Conservation (phyloP, 2,329 filamentous ascomycete species). For the Venturia asperata region DNA sequence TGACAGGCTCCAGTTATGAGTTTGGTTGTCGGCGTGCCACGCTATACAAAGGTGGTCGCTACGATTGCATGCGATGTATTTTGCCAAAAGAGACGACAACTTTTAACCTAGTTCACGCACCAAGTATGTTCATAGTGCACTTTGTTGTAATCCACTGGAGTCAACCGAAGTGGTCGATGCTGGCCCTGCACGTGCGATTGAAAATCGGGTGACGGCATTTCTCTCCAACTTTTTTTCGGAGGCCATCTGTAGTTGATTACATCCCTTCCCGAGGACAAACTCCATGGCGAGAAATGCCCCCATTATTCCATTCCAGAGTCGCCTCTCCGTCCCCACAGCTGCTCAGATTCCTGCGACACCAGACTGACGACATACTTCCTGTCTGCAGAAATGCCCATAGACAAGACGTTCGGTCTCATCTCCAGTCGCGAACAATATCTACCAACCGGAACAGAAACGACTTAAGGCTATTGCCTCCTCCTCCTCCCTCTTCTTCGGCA, state of each 20-base stretch:
- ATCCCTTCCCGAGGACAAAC: constrained; percentile 5
- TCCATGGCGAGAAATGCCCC: constrained; percentile 17
- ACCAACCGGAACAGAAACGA: not conserved
- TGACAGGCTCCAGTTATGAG: too few species aligned
- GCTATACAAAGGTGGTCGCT: too few species aligned
- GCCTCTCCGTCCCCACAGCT: constrained; percentile 13
- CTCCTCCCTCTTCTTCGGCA: not conserved
- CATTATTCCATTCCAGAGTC: constrained; percentile 11
- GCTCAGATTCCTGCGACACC: constrained; percentile 17
- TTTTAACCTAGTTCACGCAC: too few species aligned
- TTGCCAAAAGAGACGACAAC: too few species aligned
- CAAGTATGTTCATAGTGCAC: too few species aligned
- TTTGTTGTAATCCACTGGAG: too few species aligned
- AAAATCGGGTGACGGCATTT: constrained; percentile 5
- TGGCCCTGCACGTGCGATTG: not conserved
- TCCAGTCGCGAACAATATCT: not conserved
- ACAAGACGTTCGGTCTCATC: not conserved
- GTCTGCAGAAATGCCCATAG: not conserved
- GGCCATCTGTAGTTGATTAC: not conserved
- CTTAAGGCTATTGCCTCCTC: constrained; percentile 13
- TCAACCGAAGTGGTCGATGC: too few species aligned
- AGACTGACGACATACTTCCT: not conserved
- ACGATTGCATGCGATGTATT: too few species aligned
- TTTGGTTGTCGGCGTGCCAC: too few species aligned
- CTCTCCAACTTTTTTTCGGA: not conserved